phyloP scores from a whole-genome alignment of 2,329 filamentous ascomycete species.

The Aspergillus quadrilineatus region DNA sequence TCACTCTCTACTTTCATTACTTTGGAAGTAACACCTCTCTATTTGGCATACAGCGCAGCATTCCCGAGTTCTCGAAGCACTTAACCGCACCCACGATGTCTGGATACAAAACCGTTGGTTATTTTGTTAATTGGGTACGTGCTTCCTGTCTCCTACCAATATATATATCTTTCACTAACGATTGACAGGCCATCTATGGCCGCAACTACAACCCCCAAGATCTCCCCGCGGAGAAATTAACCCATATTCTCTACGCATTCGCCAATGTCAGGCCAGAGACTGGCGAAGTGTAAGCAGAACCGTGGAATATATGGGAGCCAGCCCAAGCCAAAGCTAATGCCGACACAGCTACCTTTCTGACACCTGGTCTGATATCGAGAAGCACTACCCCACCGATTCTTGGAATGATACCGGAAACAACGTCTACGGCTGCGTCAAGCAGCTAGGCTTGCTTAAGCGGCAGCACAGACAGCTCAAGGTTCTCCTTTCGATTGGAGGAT shows the following conservation, averaged over 20 bases:
- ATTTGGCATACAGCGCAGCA: conserved; percentile 13
- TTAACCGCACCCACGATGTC: conserved; percentile 24
- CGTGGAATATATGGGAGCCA: background rate
- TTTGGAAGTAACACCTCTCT: conserved; percentile 14
- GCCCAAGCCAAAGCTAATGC: too few relatives aligned
- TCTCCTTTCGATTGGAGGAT: conserved; percentile 79
- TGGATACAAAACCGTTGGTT: conserved; percentile 40
- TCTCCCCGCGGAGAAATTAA: conserved; percentile 75
- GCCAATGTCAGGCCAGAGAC: conserved; percentile 76
- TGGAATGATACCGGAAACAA: conserved; percentile 69
- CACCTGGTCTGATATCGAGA: conserved; percentile 65
- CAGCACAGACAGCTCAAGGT: conserved; percentile 72
- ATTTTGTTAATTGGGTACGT: conserved; percentile 48
- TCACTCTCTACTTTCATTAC: conserved; percentile 15
- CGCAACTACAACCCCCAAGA: conserved; percentile 80
- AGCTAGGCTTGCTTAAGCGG: conserved; percentile 74
- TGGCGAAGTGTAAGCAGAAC: conserved; percentile 67
- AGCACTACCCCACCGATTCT: conserved; percentile 67
- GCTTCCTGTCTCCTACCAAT: background rate
- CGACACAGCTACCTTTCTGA: conserved; percentile 57
- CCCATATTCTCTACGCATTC: conserved; percentile 85
- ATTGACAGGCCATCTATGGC: conserved; percentile 73
- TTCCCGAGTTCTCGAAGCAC: conserved; percentile 7
- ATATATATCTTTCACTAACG: background rate
- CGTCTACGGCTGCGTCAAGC: conserved; percentile 74